Percentiles rank a stretch among this genome's conserved stretches.
These are phyloP conservation scores for Collybia nuda DNA, from an alignment of 768 basidiomycete species.

Conservation along the genomic window DNA sequence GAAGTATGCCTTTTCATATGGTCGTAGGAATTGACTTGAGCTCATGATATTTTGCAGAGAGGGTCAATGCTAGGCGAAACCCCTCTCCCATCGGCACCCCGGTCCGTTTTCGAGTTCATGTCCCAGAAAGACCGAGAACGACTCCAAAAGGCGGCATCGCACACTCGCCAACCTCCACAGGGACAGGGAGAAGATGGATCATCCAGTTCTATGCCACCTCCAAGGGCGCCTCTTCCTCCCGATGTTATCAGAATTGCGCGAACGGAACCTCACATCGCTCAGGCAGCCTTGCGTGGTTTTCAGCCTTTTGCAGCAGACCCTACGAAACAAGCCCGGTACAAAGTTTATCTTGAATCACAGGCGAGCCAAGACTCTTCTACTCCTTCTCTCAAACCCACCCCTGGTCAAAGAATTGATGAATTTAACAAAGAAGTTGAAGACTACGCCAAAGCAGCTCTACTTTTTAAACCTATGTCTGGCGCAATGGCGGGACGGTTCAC, in stretches of 20 bases:
- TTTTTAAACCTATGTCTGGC: conserved; percentile 90
- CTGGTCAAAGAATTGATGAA: conserved; percentile 60
- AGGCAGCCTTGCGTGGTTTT: conserved; percentile 86
- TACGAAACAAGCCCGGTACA: conserved; percentile 83
- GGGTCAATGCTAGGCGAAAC: conserved; percentile 84
- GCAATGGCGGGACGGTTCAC: conserved; percentile 97
- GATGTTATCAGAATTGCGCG: conserved; percentile 44
- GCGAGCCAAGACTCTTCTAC: conserved; percentile 44
- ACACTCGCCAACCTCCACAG: conserved; percentile 13
- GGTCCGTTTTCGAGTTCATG: conserved; percentile 92
- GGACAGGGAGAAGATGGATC: conserved; percentile 4
- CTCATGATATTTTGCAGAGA: conserved; percentile 47
- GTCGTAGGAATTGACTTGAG: too few species aligned
- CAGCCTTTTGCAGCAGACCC: conserved; percentile 82
- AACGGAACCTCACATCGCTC: conserved; percentile 76
- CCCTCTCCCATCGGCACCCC: conserved; percentile 62
- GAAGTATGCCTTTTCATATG: conserved; percentile 48
- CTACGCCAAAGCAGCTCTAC: conserved; percentile 81
- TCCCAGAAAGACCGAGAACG: conserved; percentile 91
- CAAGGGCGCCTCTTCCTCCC: conserved; percentile 19
- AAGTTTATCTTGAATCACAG: conserved; percentile 76
- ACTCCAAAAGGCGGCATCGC: conserved; percentile 57
- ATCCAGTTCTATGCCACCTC: conserved; percentile 25
- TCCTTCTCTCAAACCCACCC: conserved; percentile 50
- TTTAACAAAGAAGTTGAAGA: conserved; percentile 84